Conservation (phyloP, 306 rosid species). For the Vachellia pachyceras region DNA sequence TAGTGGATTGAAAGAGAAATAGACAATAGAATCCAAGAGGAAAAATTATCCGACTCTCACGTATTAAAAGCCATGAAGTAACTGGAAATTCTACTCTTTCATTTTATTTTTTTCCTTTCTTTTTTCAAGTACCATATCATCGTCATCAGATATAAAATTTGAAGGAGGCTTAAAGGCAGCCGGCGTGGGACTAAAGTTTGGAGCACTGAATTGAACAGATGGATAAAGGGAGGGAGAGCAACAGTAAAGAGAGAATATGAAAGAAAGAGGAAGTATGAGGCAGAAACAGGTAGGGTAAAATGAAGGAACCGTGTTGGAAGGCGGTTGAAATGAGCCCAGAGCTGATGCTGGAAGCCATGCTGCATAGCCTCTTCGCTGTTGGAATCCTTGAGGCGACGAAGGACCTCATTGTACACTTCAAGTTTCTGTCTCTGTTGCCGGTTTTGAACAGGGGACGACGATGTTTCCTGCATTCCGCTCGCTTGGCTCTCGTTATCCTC, state of each 20-base stretch:
- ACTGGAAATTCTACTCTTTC: neutral
- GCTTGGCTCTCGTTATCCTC: conserved; percentile 78
- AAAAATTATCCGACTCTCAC: neutral
- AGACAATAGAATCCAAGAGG: neutral
- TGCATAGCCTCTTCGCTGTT: conserved; percentile 60
- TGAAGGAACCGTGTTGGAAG: conserved; percentile 86
- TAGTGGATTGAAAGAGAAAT: neutral
- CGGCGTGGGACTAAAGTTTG: neutral
- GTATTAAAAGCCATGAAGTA: neutral
- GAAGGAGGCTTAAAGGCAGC: neutral
- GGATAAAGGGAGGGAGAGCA: neutral
- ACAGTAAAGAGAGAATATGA: neutral
- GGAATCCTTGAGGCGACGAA: conserved; percentile 84
- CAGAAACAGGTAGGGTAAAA: conserved; percentile 9
- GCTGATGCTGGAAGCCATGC: conserved; percentile 83
- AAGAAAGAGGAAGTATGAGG: neutral
- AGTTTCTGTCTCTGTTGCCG: conserved; percentile 74
- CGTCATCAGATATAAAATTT: neutral
- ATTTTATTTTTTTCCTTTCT: too few relatives aligned
- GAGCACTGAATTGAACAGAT: neutral
- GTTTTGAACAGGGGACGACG: conserved; percentile 51
- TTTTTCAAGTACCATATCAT: neutral
- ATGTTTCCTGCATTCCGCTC: conserved; percentile 55
- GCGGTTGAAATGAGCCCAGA: conserved; percentile 95
- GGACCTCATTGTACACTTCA: conserved; percentile 90